A percentile compares a stretch with the other conserved stretches of the same genome.
Conservation (phyloP, 2,329 filamentous ascomycete genomes). For the Colletotrichum graminicola region DNA sequence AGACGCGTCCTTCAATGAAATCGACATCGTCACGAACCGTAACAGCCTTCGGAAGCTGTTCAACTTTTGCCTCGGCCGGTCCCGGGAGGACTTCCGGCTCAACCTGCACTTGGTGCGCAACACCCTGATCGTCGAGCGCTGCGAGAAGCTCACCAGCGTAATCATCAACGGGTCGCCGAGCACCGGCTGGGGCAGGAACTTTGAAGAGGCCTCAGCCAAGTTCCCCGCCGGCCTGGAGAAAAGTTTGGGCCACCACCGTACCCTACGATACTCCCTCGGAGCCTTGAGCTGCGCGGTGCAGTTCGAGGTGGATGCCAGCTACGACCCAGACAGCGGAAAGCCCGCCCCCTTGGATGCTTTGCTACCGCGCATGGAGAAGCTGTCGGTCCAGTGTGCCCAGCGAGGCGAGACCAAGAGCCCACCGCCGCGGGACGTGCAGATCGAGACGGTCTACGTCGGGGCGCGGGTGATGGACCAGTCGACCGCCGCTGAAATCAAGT, state of each 20-base stretch:
- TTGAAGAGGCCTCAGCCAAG: neutral
- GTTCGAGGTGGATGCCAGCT: constrained; percentile 27
- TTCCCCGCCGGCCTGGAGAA: neutral
- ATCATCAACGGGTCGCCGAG: neutral
- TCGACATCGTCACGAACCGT: constrained; percentile 50
- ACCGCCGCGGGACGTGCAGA: neutral
- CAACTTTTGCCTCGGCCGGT: neutral
- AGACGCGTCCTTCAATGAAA: constrained; percentile 44
- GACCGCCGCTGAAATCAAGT: constrained; percentile 45
- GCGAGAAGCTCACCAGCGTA: neutral
- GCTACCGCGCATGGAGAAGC: neutral
- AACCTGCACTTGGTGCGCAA: constrained; percentile 1
- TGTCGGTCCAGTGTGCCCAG: neutral
- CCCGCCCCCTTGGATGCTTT: neutral
- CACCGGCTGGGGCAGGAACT: neutral
- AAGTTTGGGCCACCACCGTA: neutral
- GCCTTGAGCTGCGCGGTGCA: constrained; percentile 17
- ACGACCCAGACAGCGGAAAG: neutral
- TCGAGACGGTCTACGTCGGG: neutral
- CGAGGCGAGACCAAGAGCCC: neutral
- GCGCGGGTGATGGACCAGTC: constrained; percentile 32
- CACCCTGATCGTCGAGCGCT: constrained; percentile 17
- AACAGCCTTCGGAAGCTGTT: constrained; percentile 26
- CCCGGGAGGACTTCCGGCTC: neutral
- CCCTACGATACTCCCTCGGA: constrained; percentile 14